A percentile compares a stretch with the other conserved stretches of the same genome.
Conservation (phyloP, 2,329 filamentous ascomycete species). For the Colletotrichum chlorophyti region DNA sequence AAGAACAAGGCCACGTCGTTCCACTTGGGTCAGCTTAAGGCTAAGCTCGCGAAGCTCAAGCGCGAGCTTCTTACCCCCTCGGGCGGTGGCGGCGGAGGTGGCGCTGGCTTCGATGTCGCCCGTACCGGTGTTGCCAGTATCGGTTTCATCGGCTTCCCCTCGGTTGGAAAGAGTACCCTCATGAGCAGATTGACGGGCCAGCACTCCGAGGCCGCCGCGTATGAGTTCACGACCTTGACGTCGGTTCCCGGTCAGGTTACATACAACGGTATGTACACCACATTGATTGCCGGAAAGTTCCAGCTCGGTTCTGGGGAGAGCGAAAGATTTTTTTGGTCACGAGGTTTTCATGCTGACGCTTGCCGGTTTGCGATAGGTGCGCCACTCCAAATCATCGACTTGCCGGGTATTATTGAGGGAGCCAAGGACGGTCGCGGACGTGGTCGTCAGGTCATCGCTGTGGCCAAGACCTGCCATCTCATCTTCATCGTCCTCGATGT, state of each 20-base stretch:
- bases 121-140: conserved; percentile 97
- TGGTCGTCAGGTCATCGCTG: conserved; percentile 97
- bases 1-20: conserved; percentile 97
- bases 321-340: too few relatives aligned
- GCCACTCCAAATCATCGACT: conserved; percentile 96
- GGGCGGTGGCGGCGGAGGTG: conserved; percentile 83
- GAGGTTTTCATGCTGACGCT: too few relatives aligned
- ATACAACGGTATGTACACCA: conserved; percentile 75
- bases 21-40: conserved; percentile 95
- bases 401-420: conserved; percentile 98
- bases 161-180: conserved; percentile 96
- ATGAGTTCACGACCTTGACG: conserved; percentile 98
- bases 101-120: conserved; percentile 94
- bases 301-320: background rate
- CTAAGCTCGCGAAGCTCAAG: conserved; percentile 97
- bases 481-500: conserved; percentile 99
- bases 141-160: conserved; percentile 97
- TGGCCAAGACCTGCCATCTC: conserved; percentile 97
- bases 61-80: conserved; percentile 90
- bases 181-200: conserved; percentile 96
- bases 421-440: conserved; percentile 98
- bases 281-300: background rate
- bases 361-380: conserved; percentile 73
- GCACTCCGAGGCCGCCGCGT: conserved; percentile 95
- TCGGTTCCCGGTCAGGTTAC: conserved; percentile 95